Percentiles rank a stretch among this genome's conserved stretches.
phyloP scores from a whole-genome alignment of 768 basidiomycete genomes.

The Lentinula raphanica region DNA sequence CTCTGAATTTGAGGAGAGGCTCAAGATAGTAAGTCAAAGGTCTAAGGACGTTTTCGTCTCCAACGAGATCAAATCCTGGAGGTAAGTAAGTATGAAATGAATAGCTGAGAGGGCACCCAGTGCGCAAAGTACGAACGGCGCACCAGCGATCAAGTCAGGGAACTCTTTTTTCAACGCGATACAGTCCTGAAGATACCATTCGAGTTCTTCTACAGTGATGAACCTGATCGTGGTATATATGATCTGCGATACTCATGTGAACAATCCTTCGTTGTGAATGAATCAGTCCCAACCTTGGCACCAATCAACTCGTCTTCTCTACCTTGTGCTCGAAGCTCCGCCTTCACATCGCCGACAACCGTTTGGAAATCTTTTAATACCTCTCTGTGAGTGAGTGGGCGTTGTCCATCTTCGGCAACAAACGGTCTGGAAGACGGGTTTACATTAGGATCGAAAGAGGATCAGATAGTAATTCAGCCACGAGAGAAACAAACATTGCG shows the following conservation, averaged over 20 bases:
- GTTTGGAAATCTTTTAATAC: conserved; percentile 52
- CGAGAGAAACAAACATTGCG: conserved; percentile 31
- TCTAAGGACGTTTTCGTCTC: conserved; percentile 56
- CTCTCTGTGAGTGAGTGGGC: conserved; percentile 53
- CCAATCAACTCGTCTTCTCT: conserved; percentile 61
- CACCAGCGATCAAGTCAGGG: conserved; percentile 67
- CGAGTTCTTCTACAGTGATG: conserved; percentile 50
- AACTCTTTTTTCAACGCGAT: conserved; percentile 68
- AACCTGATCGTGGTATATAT: conserved; percentile 65
- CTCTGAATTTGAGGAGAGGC: conserved; percentile 53
- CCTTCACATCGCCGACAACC: conserved; percentile 49
- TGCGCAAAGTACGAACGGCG: too few relatives aligned
- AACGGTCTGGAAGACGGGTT: conserved; percentile 40
- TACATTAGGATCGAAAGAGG: background rate
- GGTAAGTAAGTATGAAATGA: background rate
- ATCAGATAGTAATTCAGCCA: background rate
- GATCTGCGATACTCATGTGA: conserved; percentile 36
- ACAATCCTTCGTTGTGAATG: background rate
- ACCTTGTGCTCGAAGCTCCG: conserved; percentile 43
- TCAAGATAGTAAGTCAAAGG: conserved; percentile 62
- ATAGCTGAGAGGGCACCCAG: background rate
- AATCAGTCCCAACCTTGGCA: conserved; percentile 41
- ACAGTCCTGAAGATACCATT: conserved; percentile 70
- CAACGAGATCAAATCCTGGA: conserved; percentile 77
- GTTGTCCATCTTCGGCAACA: conserved; percentile 46